These are phyloP conservation scores for Cotoneaster glaucophyllus DNA, from an alignment of 306 rosid species.

Conservation along the genomic window DNA sequence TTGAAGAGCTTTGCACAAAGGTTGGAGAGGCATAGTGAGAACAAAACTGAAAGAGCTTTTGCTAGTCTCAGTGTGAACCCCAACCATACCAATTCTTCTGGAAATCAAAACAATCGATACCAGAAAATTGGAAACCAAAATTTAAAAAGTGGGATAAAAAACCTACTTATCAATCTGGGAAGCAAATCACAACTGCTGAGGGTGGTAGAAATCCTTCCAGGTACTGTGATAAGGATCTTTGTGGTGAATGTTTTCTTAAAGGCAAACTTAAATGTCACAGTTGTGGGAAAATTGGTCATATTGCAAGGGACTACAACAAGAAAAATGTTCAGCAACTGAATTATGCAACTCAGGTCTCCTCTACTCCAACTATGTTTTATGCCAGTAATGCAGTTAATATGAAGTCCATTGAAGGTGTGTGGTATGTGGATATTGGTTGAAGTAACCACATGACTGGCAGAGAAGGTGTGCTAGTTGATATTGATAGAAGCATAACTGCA, in stretches of 20 bases:
- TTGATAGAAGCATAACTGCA: not conserved
- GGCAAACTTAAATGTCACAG: not conserved
- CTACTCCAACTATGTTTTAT: not conserved
- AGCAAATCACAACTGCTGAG: not conserved
- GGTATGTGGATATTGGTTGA: too few relatives aligned
- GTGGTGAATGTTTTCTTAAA: not conserved
- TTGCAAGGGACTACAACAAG: not conserved
- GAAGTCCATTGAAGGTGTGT: not conserved
- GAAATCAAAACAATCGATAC: not conserved
- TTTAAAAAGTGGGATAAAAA: not conserved
- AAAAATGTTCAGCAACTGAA: not conserved
- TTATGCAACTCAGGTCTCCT: fast-evolving
- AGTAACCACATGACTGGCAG: too few relatives aligned
- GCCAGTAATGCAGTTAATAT: not conserved
- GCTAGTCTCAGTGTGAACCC: not conserved
- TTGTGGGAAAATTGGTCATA: not conserved
- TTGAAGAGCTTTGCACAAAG: not conserved
- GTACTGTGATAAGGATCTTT: not conserved
- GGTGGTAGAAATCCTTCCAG: not conserved
- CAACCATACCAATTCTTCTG: too few relatives aligned
- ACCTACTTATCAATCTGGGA: not conserved
- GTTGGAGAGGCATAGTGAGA: not conserved
- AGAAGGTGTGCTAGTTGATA: too few relatives aligned
- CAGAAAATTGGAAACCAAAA: not conserved
- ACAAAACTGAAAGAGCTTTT: too few relatives aligned